Conservation (phyloP, 208 protist species). For the Trypanosoma theileri region DNA sequence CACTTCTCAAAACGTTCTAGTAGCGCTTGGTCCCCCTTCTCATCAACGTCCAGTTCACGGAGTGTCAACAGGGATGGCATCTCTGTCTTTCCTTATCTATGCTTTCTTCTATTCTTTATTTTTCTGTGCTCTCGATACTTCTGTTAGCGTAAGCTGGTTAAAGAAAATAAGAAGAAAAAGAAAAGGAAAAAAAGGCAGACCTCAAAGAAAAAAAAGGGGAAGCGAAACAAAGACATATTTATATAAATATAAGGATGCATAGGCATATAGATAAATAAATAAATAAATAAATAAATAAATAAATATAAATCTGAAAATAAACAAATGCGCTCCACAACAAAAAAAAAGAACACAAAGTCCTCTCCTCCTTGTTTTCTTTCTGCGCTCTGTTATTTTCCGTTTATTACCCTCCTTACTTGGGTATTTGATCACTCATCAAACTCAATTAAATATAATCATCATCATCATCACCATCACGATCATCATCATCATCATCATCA, state of each 20-base stretch:
- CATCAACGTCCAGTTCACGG: conserved; percentile 48
- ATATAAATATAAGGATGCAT: neutral
- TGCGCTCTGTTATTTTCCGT: too few relatives aligned
- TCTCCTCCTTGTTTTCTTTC: too few relatives aligned
- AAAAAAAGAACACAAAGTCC: too few relatives aligned
- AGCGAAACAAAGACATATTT: conserved; percentile 2
- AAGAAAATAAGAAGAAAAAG: conserved; percentile 13
- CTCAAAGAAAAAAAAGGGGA: neutral
- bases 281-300: conserved; percentile 8
- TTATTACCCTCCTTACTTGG: too few relatives aligned
- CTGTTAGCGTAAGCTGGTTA: neutral
- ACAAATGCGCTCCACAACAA: too few relatives aligned
- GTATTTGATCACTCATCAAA: too few relatives aligned
- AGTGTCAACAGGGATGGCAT: conserved; percentile 43
- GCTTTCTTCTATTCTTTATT: neutral
- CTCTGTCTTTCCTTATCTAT: conserved; percentile 1
- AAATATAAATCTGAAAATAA: neutral
- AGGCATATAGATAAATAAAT: conserved; percentile 7
- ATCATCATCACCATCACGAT: too few relatives aligned
- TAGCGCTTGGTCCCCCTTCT: conserved; percentile 42
- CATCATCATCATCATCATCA: too few relatives aligned
- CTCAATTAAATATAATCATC: too few relatives aligned
- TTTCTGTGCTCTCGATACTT: neutral
- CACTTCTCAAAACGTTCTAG: conserved; percentile 68
- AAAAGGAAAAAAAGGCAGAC: neutral